These are phyloP conservation scores for Fusarium drepaniforme DNA, from an alignment of 2,329 filamentous ascomycete genomes.

Conservation along the genomic window DNA sequence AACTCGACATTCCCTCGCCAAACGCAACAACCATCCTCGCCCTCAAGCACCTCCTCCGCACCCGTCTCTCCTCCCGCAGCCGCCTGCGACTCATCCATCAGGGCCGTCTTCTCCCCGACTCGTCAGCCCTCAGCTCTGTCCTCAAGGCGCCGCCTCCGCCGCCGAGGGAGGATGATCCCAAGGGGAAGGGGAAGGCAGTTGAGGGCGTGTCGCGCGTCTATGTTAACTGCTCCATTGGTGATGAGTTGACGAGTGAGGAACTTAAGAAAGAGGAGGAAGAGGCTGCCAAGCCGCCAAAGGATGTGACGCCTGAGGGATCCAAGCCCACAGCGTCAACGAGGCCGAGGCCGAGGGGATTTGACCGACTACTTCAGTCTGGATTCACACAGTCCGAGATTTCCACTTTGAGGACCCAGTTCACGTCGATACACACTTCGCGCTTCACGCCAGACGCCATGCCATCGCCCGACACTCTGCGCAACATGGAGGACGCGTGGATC, in stretches of 20 bases:
- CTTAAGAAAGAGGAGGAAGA: constrained; percentile 74
- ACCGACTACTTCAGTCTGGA: constrained; percentile 83
- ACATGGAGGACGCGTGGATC: constrained; percentile 91
- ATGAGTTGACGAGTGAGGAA: constrained; percentile 75
- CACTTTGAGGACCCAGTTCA: constrained; percentile 88
- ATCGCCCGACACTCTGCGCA: constrained; percentile 77
- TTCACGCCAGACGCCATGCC: constrained; percentile 94
- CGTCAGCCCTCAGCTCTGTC: constrained; percentile 74
- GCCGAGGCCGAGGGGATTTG: constrained; percentile 77
- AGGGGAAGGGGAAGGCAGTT: constrained; percentile 71
- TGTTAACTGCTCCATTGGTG: constrained; percentile 93
- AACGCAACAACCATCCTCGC: constrained; percentile 78
- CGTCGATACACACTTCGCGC: constrained; percentile 83
- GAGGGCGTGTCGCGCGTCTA: constrained; percentile 76
- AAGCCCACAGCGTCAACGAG: constrained; percentile 44
- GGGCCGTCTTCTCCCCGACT: constrained; percentile 86
- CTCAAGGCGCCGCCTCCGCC: constrained; percentile 73
- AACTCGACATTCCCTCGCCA: constrained; percentile 79
- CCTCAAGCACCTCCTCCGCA: constrained; percentile 86
- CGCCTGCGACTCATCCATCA: constrained; percentile 91
- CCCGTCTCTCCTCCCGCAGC: constrained; percentile 74
- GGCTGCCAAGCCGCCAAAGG: constrained; percentile 51
- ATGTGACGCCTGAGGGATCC: constrained; percentile 62
- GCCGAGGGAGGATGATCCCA: constrained; percentile 49
- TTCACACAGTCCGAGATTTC: constrained; percentile 88